Evolutionary conservation across 164 flowering plant genomes (phyloP).

Genomic region (Vitis amurensis): DNA sequence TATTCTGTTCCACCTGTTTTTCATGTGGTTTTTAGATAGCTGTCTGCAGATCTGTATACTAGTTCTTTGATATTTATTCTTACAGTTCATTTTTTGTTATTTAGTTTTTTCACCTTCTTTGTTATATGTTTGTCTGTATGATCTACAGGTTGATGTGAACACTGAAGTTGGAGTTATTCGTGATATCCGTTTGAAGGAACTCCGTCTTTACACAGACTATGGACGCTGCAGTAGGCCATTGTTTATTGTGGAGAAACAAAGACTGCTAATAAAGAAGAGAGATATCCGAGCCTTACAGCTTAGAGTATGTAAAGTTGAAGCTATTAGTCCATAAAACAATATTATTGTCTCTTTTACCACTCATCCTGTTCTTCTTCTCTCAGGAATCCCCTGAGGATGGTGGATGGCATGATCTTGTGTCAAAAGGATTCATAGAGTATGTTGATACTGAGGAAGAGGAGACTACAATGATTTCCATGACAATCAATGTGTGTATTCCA

Average conservation of each 20-base stretch:
- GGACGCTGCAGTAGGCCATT: conserved; percentile 99
- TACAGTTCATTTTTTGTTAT: too few species aligned
- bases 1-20: too few species aligned
- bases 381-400: conserved; percentile 83
- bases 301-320: conserved; percentile 47
- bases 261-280: conserved; percentile 82
- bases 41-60: too few species aligned
- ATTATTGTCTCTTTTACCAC: too few species aligned
- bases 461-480: conserved; percentile 99
- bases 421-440: conserved; percentile 90
- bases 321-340: too few species aligned
- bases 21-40: too few species aligned
- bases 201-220: conserved; percentile 94
- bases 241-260: conserved; percentile 92
- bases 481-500: conserved; percentile 16
- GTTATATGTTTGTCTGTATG: neutral
- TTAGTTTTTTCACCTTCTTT: neutral
- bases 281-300: conserved; percentile 83
- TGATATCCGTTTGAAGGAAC: conserved; percentile 85
- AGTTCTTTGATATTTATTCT: too few species aligned
- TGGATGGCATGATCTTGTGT: conserved; percentile 95
- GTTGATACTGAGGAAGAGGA: conserved; percentile 98
- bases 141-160: conserved; percentile 89
- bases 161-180: conserved; percentile 99
- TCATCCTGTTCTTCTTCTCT: neutral